Conservation (phyloP, 169 alveolate species). For the Babesia bovis region DNA sequence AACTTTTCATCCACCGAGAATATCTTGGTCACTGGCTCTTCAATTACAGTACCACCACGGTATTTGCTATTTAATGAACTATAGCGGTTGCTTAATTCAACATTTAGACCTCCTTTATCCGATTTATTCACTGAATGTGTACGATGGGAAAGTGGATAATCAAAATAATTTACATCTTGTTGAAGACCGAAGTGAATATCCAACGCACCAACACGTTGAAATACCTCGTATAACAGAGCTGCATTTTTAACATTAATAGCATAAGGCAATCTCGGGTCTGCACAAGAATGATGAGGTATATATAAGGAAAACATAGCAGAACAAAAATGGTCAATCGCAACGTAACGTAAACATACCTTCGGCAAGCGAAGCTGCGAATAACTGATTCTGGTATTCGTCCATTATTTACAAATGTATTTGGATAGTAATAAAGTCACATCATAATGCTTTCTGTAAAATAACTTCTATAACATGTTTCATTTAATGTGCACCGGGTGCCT, state of each 20-base stretch:
- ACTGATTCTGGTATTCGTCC: slow-evolving; percentile 28
- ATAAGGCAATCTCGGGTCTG: slow-evolving; percentile 7
- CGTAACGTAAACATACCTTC: slow-evolving; percentile 3
- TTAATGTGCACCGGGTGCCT: slow-evolving; percentile 17
- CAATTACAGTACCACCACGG: not conserved
- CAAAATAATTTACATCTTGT: not conserved
- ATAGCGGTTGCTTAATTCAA: not conserved
- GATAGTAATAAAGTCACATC: not conserved
- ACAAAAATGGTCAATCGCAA: no score
- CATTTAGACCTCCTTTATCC: not conserved
- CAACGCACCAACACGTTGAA: slow-evolving; percentile 32
- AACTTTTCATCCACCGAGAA: slow-evolving; percentile 11
- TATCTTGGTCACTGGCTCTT: not conserved
- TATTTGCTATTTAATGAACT: not conserved
- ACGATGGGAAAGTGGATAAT: not conserved
- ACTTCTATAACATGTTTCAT: no score
- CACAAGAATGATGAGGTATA: not conserved
- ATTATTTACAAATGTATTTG: not conserved
- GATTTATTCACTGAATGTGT: not conserved
- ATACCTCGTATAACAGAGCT: slow-evolving; percentile 20
- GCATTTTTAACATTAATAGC: slow-evolving; percentile 13
- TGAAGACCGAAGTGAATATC: slow-evolving; percentile 24
- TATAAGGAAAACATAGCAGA: not conserved
- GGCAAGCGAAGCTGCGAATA: not conserved
- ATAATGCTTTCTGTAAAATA: no score